Evolutionary conservation across 2,329 filamentous ascomycete species (phyloP).

Genomic region (Alternaria burnsii): DNA sequence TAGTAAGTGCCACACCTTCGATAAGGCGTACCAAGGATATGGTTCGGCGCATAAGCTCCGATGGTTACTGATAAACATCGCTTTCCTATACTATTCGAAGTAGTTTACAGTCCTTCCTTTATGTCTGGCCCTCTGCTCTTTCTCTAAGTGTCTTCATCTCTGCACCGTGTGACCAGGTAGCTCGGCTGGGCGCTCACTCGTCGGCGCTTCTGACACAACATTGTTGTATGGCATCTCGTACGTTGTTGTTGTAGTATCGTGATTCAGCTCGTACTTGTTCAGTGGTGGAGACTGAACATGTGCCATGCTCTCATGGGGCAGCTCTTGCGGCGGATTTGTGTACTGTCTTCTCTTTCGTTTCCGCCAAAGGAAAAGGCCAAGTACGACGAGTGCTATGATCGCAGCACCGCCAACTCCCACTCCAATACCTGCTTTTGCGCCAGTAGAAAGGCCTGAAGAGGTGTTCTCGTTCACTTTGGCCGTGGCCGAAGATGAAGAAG

Average conservation of each 20-base stretch:
- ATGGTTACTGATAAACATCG: neutral
- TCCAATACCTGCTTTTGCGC: constrained; percentile 31
- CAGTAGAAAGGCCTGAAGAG: constrained; percentile 31
- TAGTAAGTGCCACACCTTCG: constrained; percentile 4
- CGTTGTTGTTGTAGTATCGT: constrained; percentile 21
- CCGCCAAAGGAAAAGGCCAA: constrained; percentile 54
- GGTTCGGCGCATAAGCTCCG: neutral
- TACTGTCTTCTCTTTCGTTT: constrained; percentile 24
- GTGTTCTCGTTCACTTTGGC: neutral
- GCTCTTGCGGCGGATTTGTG: neutral
- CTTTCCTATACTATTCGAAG: neutral
- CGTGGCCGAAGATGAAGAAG: neutral
- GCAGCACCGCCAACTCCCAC: constrained; percentile 23
- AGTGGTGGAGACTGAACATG: neutral
- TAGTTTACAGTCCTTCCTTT: neutral
- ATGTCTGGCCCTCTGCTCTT: neutral
- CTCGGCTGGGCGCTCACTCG: constrained; percentile 13
- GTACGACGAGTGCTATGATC: constrained; percentile 70
- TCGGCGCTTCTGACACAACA: constrained; percentile 22
- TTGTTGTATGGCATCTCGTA: constrained; percentile 24
- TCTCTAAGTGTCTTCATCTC: neutral
- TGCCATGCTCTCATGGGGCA: neutral
- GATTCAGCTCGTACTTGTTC: constrained; percentile 23
- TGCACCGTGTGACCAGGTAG: constrained; percentile 10
- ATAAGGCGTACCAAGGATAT: neutral